These are phyloP conservation scores for Herpotrichia juniperi DNA, from an alignment of 2,329 filamentous ascomycete species.

Conservation along the genomic window DNA sequence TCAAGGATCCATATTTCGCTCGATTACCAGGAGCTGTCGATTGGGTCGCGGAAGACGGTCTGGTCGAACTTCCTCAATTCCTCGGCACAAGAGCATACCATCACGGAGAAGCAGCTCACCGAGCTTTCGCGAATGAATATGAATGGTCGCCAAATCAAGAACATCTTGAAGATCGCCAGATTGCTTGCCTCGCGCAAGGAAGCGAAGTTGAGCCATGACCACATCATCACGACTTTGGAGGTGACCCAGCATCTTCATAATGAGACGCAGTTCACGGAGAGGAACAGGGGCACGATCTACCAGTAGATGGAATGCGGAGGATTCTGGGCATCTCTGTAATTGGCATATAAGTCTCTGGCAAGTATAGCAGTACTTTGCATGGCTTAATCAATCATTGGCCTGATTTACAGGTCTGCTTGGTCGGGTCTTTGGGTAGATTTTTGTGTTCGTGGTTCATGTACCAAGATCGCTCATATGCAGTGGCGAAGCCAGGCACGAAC, in stretches of 20 bases:
- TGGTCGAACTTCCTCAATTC: constrained; percentile 54
- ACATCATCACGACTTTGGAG: constrained; percentile 44
- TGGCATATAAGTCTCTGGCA: too few relatives aligned
- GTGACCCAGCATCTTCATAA: constrained; percentile 50
- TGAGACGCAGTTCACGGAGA: constrained; percentile 37
- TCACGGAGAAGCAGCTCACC: constrained; percentile 41
- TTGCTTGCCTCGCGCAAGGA: constrained; percentile 29
- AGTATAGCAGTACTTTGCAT: too few relatives aligned
- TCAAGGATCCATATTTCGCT: constrained; percentile 54
- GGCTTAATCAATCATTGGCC: too few relatives aligned
- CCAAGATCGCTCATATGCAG: too few relatives aligned
- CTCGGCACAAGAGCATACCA: constrained; percentile 31
- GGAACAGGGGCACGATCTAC: constrained; percentile 36
- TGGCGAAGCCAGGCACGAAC: too few relatives aligned
- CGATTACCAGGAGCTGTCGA: constrained; percentile 51
- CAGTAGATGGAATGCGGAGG: constrained; percentile 12
- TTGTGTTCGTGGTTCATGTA: too few relatives aligned
- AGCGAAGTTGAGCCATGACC: constrained; percentile 28
- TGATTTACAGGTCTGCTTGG: too few relatives aligned
- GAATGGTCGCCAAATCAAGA: constrained; percentile 54
- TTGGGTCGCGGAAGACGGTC: constrained; percentile 45
- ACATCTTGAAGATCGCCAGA: constrained; percentile 50
- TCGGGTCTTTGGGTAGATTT: too few relatives aligned
- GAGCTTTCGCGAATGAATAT: constrained; percentile 41
- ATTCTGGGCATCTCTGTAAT: background rate